These are phyloP conservation scores for Nothophoma quercina DNA, from an alignment of 2,329 filamentous ascomycete species.

Conservation along the genomic window DNA sequence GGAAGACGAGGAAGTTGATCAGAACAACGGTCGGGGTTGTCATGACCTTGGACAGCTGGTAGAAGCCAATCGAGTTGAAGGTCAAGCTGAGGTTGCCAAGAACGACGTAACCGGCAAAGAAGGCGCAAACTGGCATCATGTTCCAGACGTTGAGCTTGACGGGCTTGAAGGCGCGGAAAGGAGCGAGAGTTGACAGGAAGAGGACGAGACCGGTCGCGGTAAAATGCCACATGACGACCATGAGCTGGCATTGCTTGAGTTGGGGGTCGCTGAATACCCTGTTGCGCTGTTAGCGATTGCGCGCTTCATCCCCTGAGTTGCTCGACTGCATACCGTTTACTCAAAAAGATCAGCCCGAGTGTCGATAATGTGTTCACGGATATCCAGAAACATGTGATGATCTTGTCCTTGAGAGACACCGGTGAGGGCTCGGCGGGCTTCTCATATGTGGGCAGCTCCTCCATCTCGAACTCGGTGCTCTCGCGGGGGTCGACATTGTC, in stretches of 20 bases:
- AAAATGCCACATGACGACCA: conserved; percentile 59
- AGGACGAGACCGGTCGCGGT: conserved; percentile 55
- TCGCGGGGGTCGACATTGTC: conserved; percentile 48
- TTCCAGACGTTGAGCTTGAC: conserved; percentile 53
- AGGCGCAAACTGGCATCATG: conserved; percentile 56
- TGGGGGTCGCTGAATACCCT: conserved; percentile 56
- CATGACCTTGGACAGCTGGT: conserved; percentile 59
- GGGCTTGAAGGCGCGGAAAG: conserved; percentile 56
- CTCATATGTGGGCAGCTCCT: conserved; percentile 47
- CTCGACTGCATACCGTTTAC: conserved; percentile 50
- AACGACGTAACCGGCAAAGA: conserved; percentile 57
- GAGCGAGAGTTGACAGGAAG: conserved; percentile 51
- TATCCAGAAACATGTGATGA: conserved; percentile 52
- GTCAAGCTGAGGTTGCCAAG: conserved; percentile 57
- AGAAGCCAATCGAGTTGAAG: conserved; percentile 58
- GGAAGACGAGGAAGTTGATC: conserved; percentile 55
- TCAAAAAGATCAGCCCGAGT: conserved; percentile 55
- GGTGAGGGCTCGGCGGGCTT: conserved; percentile 35
- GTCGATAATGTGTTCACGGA: conserved; percentile 55
- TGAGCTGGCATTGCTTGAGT: conserved; percentile 55
- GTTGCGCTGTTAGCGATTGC: conserved; percentile 31
- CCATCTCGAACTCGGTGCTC: conserved; percentile 37
- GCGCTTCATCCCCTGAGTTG: background rate
- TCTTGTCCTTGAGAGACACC: conserved; percentile 46
- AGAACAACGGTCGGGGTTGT: conserved; percentile 57